A percentile compares a stretch with the other conserved stretches of the same genome.
Conservation (phyloP, 768 basidiomycete species). For the Strobilomyces echinocephalus region DNA sequence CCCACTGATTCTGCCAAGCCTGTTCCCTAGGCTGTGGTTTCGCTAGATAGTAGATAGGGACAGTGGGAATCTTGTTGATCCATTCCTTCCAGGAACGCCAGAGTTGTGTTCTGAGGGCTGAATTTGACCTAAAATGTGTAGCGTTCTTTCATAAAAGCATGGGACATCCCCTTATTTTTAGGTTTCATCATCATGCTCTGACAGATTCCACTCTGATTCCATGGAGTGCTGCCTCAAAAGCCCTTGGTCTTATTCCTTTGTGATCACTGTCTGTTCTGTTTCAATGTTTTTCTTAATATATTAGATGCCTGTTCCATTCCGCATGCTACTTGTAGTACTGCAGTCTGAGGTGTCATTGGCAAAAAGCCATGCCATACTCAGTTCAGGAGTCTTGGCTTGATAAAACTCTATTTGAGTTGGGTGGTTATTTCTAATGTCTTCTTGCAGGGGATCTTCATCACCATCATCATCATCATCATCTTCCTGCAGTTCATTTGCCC, state of each 20-base stretch:
- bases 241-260: background rate
- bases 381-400: background rate
- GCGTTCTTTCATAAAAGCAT: background rate
- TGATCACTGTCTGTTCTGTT: background rate
- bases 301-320: background rate
- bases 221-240: background rate
- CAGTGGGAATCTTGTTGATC: conserved; percentile 44
- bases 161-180: background rate
- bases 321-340: background rate
- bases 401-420: background rate
- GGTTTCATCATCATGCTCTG: background rate
- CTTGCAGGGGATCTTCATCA: background rate
- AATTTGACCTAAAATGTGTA: background rate
- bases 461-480: background rate
- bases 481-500: background rate
- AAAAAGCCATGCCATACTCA: background rate
- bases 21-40: conserved; percentile 28
- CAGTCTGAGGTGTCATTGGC: background rate
- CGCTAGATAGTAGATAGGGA: conserved; percentile 45
- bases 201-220: background rate
- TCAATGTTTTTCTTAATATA: too few relatives aligned
- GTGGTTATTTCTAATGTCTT: background rate
- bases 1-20: too few relatives aligned
- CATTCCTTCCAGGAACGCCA: background rate
- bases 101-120: background rate